Evolutionary conservation across 2,329 filamentous ascomycete species (phyloP), one percentile per base, ranked within the genome.

Genomic region (Lasiodiplodia citricola): DNA sequence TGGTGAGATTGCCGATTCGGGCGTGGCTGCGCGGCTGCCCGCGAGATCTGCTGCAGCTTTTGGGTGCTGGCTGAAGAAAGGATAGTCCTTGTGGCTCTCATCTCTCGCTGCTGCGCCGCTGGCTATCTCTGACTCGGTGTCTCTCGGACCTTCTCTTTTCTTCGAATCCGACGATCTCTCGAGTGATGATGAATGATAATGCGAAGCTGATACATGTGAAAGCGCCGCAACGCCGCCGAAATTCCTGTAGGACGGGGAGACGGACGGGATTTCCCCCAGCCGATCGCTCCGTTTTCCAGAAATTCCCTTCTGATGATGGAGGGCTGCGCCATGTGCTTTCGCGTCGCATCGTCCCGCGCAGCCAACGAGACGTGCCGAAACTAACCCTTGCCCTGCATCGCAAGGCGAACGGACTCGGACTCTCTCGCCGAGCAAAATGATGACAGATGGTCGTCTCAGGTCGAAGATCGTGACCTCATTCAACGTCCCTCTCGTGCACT

Each of bases 1-100:
- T 58, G 55, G 58, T 44, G 25, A 63, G 58, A 63, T 63, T 63
- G 38, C 41, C 58, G 58, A 51, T 28, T 35, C 44, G 58, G 58
- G 28, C 58, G 58, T 31, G 25, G 41, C 25, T 21, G 58, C 25
- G 41, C 28, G 16, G 31, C 16, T 10, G 23, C 13, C 58, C 38
- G 58, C 38, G 38, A 63, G 58, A 63, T 63, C 58, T 63, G 58
- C 58, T 28, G 41, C 58, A 63, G 25, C 4, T 11, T 35, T 37
- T 58, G 25, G 4, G 41, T n/a, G 41, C 41, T 47, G 38, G 13
- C 14, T 47, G 41, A 47, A 47, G 44, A 47, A 63, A 28, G 41
- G 58, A 50, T 63, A 25, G 16, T 35, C 41, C 41, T 14, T 62
- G 57, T 14, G 41, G 18, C 41, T n/a, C 5, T 35, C 31, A 35